phyloP scores from a whole-genome alignment of 805 yeast species.

The Candida yuanshanica region DNA sequence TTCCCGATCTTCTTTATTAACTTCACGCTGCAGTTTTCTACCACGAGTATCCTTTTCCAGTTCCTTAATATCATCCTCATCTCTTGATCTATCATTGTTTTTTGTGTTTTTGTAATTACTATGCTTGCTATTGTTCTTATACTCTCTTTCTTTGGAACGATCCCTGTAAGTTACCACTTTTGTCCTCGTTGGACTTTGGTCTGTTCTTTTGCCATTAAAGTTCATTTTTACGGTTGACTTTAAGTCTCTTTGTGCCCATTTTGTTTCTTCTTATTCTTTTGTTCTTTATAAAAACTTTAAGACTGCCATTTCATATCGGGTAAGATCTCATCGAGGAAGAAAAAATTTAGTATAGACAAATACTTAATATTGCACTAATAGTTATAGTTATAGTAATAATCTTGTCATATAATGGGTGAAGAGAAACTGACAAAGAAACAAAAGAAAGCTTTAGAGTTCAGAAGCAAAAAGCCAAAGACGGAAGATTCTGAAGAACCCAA shows the following conservation, averaged over 20 bases:
- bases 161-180: slow-evolving; percentile 1
- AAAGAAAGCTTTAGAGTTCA: slow-evolving; percentile 55
- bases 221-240: no score
- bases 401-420: no score
- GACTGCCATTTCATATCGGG: no score
- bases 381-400: no score
- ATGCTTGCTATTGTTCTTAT: no score
- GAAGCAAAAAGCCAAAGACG: slow-evolving; percentile 27
- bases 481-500: slow-evolving; percentile 19
- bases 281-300: no score
- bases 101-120: not conserved
- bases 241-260: no score
- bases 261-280: no score
- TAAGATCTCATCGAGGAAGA: no score
- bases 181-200: not conserved
- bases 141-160: not conserved
- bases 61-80: not conserved
- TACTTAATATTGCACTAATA: no score
- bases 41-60: not conserved
- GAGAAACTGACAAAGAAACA: slow-evolving; percentile 60
- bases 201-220: not conserved
- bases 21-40: not conserved
- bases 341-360: no score
- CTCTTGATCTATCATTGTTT: not conserved
- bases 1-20: slow-evolving; percentile 10